These are phyloP conservation scores for Elaeis guineensis DNA, from an alignment of 176 grass and related monocot genomes.

Conservation along the genomic window DNA sequence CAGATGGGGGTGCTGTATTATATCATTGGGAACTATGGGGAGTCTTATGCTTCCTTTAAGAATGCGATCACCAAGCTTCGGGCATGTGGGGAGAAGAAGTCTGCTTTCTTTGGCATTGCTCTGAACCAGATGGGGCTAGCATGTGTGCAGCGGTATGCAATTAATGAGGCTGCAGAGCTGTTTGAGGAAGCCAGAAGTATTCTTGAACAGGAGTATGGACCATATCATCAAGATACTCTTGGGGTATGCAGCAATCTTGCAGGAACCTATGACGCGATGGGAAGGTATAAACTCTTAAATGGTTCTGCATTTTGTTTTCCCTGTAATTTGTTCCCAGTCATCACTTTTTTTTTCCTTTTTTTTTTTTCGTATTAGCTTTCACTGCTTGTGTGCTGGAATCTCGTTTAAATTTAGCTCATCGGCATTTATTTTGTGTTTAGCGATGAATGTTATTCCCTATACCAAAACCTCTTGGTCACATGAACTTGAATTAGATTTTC, in stretches of 20 bases:
- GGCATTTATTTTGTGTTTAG: too few relatives aligned
- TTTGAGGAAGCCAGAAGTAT: conserved; percentile 88
- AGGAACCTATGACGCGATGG: conserved; percentile 95
- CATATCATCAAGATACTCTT: conserved; percentile 81
- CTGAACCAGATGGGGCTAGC: conserved; percentile 91
- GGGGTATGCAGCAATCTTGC: conserved; percentile 96
- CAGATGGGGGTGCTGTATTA: conserved; percentile 95
- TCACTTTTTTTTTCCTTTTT: conserved; percentile 13
- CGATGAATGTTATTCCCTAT: too few relatives aligned
- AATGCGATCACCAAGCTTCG: conserved; percentile 76
- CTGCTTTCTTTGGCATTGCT: conserved; percentile 81
- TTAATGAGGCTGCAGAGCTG: conserved; percentile 73
- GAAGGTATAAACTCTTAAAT: conserved; percentile 54
- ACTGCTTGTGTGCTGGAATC: too few relatives aligned
- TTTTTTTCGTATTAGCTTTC: background rate
- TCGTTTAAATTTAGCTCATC: too few relatives aligned
- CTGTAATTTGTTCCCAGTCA: background rate
- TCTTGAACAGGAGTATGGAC: conserved; percentile 88
- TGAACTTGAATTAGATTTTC: too few relatives aligned
- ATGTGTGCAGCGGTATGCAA: conserved; percentile 74
- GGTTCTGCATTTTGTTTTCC: too few relatives aligned
- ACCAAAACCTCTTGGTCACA: too few relatives aligned
- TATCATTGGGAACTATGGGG: conserved; percentile 64
- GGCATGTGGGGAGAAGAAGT: conserved; percentile 82
- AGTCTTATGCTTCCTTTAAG: conserved; percentile 75